Evolutionary conservation across 2,329 filamentous ascomycete species (phyloP), one percentile per base, ranked within the genome.

Genomic region (Penicillium palitans): DNA sequence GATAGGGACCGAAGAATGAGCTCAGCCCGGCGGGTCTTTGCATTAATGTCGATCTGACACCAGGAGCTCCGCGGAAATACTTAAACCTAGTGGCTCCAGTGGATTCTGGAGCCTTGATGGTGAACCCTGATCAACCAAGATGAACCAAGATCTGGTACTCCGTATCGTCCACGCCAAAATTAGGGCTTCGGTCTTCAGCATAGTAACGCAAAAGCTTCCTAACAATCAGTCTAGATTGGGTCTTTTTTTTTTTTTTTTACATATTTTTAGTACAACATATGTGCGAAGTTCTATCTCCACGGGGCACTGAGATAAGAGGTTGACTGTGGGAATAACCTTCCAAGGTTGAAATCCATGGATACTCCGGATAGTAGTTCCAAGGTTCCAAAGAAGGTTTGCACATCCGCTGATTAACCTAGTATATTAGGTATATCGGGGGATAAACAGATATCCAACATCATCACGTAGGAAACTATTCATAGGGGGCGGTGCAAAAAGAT

Each of bases 1-100:
- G 62, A 66, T 62, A 66, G 64, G 48, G 29, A 61, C 31, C 24
- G 44, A 55, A 41, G 25, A 25, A 24, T 15, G 24, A 51, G 15
- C 37, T 52, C 52, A 21, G 42, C 51, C 35, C 10, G 1, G 58
- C 59, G 55, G 58, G 51, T 59, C 55, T 33, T 12, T 13, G 19
- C 4, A 17, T 42, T 54, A 37, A 21, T 19, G 42, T 57, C 44
- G 45, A 57, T 62, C 50, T 53, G 17, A 58, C 10, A 31, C 4
- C 10, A 33, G 31, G 31, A 33, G 31, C 58, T 66, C 65, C 65
- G 65, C 65, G 65, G 65, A 67, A 60, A 65, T 66, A 63, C 33
- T 60, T 57, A 61, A 61, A 35, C 24, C n/a, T n/a, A 7, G n/a
- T 17, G 3, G 4, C 10, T 12, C 33, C 5, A 17, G 31, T 33